Evolutionary conservation across 1,284 basidiomycete genomes (phyloP), one percentile per base, ranked within the genome.

Genomic region (Apiotrichum mycotoxinovorans): DNA sequence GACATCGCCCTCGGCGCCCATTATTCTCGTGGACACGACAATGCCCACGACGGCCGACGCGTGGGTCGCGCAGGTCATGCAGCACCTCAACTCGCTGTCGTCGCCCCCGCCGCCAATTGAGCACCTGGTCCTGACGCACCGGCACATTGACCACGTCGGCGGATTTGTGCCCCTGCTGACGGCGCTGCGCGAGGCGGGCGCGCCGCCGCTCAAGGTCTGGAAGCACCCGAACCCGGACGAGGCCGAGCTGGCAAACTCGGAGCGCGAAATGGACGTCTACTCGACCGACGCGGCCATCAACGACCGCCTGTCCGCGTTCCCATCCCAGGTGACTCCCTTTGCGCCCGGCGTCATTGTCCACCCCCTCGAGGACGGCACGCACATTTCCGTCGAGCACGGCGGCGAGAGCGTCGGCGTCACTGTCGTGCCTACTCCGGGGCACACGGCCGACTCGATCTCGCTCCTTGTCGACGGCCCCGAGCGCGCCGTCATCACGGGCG

Each of bases 111-210:
- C 73, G 14, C 34, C 51, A 15, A 62, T 94, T 45, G 88, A 87
- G 20, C 89, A 94, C 71, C 89, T 97, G 68, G 82, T 98, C 65
- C 78, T 98, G 46, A 92, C 92, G 0, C 95, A 98, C 73, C 87
- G 87, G 80, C 95, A 98, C 70, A 79, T 81, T 42, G 95, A 98
- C 74, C 95, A 98, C 66, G 81, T 87, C 53, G 83, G 83, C 8
- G 95, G 93, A 3, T 79, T 96, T 4, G 83, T 83, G 0, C 79
- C 82, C 27, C 85, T 97, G 0, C 82, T 97, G 1, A 68, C 69
- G 1, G 82, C 89, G 45, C 82, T 96, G 1, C 79, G 81, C 22
- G 75, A 79, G 27, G 58, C 73, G 20, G 72, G 73, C 10, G 50
- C 59, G 43, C 72, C 75, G 0, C 67, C 74, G 33, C 78, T 79